Evolutionary conservation across 805 yeast genomes (phyloP), one percentile per base, ranked within the genome.

Genomic region (Ogataea pilisensis): DNA sequence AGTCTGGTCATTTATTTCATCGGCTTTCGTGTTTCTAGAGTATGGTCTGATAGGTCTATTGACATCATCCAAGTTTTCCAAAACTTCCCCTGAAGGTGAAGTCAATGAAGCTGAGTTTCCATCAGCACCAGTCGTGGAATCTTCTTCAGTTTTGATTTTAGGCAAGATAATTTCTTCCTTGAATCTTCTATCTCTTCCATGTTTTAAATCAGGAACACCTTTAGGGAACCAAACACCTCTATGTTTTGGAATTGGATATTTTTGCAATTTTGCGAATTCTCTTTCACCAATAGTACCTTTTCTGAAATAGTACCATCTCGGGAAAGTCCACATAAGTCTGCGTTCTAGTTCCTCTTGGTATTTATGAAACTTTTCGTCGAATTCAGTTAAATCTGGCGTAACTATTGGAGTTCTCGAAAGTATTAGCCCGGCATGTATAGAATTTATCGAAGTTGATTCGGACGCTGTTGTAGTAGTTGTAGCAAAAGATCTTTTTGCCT

Each of bases 301-400:
- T 58, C 84, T 86, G 69, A 82, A 93, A 67, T 90, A 93, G 60
- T 80, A 90, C 76, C 88, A 88, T 53, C 83, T 80, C 5, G 99
- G 98, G 64, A 93, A 93, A 0, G 98, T 89, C 96, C 96, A 89
- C 95, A 90, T 89, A 51, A 93, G 72, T 54, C 98, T 76, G 57
- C 81, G 81, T 70, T 89, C 90, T 41, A 93, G 72, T 61, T 86
- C 95, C 38, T 79, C 76, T 63, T 90, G 95, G 61, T 93, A 93
- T 39, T 78, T 69, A 60, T 84, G 86, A 63, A 82, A 93, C 38
- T 80, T 79, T 44, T 69, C 57, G 53, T 88, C 96, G 52, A 91
- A 83, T 42, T 70, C 76, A 8, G 82, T 70, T 39, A 81, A 66
- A 45, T 85, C 91, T 9, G 85, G 82, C 2, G 96, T 86, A 35